Base-by-base conservation (phyloP, 805 yeast species). In the Candida krabiensis region DNA sequence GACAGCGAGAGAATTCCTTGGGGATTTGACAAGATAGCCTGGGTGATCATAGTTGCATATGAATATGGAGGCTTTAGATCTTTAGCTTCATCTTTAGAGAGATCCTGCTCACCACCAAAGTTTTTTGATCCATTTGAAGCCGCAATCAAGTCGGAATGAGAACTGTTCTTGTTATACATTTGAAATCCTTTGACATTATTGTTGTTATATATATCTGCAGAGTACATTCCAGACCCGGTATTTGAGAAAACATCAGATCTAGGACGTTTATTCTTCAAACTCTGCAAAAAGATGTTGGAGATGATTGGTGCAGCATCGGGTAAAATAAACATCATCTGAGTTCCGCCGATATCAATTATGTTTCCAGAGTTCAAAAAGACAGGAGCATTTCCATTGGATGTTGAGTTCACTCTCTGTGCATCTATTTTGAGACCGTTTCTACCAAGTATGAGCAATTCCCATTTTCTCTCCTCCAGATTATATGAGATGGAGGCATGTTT, bases 41-140 rank as follows among this genome's bases (percentile, higher is more conserved):
- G 97, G 3, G 99, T 89, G 50, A 93, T 93, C 97, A 93, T 90
- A 1, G 97, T 91, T 0, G 99, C 98, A 59, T 93, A 93, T 13
- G 95, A 84, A 60, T 84, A 93, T 2, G 98, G 98, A 3, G 99
- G 99, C 63, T 93, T 93, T 50, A 90, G 81, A 58, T 91, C 95
- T 55, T 83, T 86, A 35, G 95, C 80, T 46, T 89, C 96, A 59
- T 91, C 98, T 44, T 75, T 74, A n/a, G 95, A 82, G 47, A 90
- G 71, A 61, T 85, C 93, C 52, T 76, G 62, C 30, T 63, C 66
- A 17, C 47, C 28, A 9, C 46, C 44, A 23, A 33, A 37, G 30
- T 41, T 47, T 19, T 39, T 46, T 25, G 38, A n/a, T 9, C 40
- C 38, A 9, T 42, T 37, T 7, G 39, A 40, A 8, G 35, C 33